These are phyloP conservation scores for Oligophagozyma castellii DNA, from an alignment of 1,139 yeast genomes.

Conservation along the genomic window DNA sequence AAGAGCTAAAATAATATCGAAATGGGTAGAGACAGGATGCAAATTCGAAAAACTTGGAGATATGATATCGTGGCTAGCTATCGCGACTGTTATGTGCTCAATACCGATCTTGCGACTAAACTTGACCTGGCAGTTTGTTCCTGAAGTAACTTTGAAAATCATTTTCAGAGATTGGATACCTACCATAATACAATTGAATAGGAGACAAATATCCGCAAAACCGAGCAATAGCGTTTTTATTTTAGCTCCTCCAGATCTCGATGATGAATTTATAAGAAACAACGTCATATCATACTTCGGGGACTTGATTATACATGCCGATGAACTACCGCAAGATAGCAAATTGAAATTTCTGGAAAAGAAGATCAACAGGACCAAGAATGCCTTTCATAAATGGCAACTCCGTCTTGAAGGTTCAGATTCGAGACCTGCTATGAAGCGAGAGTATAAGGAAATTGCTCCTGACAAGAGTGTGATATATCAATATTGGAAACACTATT, in stretches of 20 bases:
- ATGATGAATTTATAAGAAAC: slow-evolving; percentile 60
- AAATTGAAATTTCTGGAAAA: slow-evolving; percentile 42
- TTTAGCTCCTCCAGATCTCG: slow-evolving; percentile 74
- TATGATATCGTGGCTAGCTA: slow-evolving; percentile 91
- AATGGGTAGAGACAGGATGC: slow-evolving; percentile 83
- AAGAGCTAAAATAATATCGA: slow-evolving; percentile 57
- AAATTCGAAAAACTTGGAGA: slow-evolving; percentile 71
- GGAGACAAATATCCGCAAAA: slow-evolving; percentile 49
- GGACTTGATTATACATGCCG: slow-evolving; percentile 36
- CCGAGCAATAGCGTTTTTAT: slow-evolving; percentile 30
- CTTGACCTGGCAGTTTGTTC: slow-evolving; percentile 65
- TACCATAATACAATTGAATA: slow-evolving; percentile 76
- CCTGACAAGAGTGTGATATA: slow-evolving; percentile 9
- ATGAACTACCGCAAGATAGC: slow-evolving; percentile 18
- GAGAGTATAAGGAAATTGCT: slow-evolving; percentile 3
- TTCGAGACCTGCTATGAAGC: not conserved
- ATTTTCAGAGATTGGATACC: slow-evolving; percentile 88
- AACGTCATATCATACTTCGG: slow-evolving; percentile 87
- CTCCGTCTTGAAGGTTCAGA: slow-evolving; percentile 11
- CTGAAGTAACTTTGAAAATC: slow-evolving; percentile 43
- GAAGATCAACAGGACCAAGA: slow-evolving; percentile 53
- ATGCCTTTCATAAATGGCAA: slow-evolving; percentile 75
- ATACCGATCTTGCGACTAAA: slow-evolving; percentile 66
- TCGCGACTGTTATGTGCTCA: slow-evolving; percentile 73
- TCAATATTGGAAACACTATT: slow-evolving; percentile 20